Evolutionary conservation across 768 basidiomycete species (phyloP).

Genomic region (Lactarius deliciosus): DNA sequence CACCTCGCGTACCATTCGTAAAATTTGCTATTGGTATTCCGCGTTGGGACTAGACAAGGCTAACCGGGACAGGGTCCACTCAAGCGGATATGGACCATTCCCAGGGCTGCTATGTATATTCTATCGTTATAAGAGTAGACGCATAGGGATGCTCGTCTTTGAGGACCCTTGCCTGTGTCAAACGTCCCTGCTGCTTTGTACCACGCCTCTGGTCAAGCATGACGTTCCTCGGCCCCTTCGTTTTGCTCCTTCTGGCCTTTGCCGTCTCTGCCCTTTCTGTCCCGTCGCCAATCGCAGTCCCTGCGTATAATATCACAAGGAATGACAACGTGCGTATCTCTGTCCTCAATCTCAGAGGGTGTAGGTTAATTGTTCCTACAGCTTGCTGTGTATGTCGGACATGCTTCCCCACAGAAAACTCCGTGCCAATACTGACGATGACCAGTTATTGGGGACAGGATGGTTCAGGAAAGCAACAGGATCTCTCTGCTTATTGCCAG

Average conservation of each 20-base stretch:
- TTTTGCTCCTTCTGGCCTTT: conserved; percentile 1
- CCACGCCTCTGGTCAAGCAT: neutral
- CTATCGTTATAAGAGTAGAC: neutral
- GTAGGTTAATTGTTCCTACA: conserved; percentile 30
- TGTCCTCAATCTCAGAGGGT: neutral
- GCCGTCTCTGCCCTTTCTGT: neutral
- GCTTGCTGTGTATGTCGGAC: conserved; percentile 55
- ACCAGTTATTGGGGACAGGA: conserved; percentile 21
- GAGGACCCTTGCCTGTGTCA: neutral
- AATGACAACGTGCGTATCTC: conserved; percentile 54
- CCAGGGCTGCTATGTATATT: neutral
- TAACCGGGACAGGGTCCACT: neutral
- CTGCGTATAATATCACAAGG: conserved; percentile 57
- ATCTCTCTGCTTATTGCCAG: conserved; percentile 8
- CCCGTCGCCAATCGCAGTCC: neutral
- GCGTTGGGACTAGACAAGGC: neutral
- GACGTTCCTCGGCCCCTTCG: neutral
- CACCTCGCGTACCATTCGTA: neutral
- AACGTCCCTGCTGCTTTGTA: neutral
- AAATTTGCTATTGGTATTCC: neutral
- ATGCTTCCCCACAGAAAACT: neutral
- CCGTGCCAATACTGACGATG: conserved; percentile 52
- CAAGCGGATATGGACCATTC: neutral
- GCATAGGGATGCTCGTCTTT: neutral
- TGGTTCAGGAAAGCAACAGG: conserved; percentile 6